Evolutionary conservation across 2,329 filamentous ascomycete genomes (phyloP), one percentile per base, ranked within the genome.

Genomic region (Penicillium occitanis): DNA sequence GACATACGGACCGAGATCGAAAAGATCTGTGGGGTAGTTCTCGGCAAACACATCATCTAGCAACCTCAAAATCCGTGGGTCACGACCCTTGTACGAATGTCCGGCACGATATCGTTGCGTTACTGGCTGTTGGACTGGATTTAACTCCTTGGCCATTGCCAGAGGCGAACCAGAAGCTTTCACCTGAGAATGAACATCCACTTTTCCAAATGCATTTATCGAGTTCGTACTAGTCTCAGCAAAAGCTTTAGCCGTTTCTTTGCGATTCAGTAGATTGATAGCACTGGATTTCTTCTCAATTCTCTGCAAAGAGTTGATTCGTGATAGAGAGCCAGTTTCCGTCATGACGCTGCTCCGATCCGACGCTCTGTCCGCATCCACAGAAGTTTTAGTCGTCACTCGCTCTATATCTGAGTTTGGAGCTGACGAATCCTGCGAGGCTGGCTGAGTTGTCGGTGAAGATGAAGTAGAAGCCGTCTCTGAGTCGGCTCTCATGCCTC

Each of bases 41-140:
- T 88, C 86, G 0, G 85, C 84, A 73, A 94, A 97, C 80, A 98
- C 93, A 5, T 90, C 88, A 74, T 97, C 92, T 3, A 99, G 76
- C n/a, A 89, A 78, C 66, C 82, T 86, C 59, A 89, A 75, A 6
- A 90, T 83, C 3, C 82, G 84, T 0, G 87, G 87, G 69, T 89
- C 86, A 67, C 91, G 93, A 1, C 95, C 95, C 53, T 87, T 85
- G 74, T 99, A 98, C 2, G 91, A 92, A 78, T 98, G 94, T 48
- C 88, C 89, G 2, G 86, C 85, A 66, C 84, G 85, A 68, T 86
- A 86, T 46, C 83, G 84, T 14, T 78, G 79, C 10, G 75, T 70
- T 5, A 71, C 73, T 14, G 69, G 57, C 17, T 72, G 70, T 22
- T 68, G 63, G 6, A 69, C 60, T 64, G 72, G 74, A 17, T n/a